phyloP scores from a whole-genome alignment of 805 yeast genomes.

The Pichia cephalocereana region DNA sequence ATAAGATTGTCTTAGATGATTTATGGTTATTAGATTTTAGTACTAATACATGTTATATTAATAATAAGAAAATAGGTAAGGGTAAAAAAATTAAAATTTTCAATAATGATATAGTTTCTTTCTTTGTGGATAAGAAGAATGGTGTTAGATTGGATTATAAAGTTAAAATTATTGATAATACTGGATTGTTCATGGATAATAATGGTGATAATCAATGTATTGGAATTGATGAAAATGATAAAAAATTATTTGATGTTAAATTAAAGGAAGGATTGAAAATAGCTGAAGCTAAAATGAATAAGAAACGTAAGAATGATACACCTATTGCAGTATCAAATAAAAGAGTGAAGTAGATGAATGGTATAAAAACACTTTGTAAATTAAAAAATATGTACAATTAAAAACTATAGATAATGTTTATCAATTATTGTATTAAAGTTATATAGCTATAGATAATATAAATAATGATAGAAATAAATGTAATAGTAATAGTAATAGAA shows the following conservation, averaged over 20 bases:
- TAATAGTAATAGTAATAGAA: no score
- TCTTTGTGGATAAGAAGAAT: slow-evolving; percentile 53
- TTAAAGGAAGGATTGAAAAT: slow-evolving; percentile 5
- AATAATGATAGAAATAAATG: no score
- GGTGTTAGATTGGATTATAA: slow-evolving; percentile 45
- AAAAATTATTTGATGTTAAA: slow-evolving; percentile 1
- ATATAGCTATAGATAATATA: no score
- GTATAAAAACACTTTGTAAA: no score
- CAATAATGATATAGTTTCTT: slow-evolving; percentile 56
- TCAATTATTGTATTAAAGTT: no score
- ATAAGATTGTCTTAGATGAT: slow-evolving; percentile 40
- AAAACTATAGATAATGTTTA: no score
- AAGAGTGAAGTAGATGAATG: not conserved
- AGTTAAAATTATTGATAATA: slow-evolving; percentile 45
- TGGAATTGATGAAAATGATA: slow-evolving; percentile 5
- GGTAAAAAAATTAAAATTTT: slow-evolving; percentile 53
- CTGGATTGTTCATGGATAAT: slow-evolving; percentile 46
- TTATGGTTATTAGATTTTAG: slow-evolving; percentile 76
- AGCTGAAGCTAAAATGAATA: not conserved
- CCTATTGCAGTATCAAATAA: not conserved
- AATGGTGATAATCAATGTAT: slow-evolving; percentile 6
- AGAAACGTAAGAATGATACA: slow-evolving; percentile 5
- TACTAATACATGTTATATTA: slow-evolving; percentile 71
- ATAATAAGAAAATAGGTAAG: slow-evolving; percentile 48
- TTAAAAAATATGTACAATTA: not conserved